Base-by-base conservation (phyloP, 306 rosid genomes). In the Myrica gale region DNA sequence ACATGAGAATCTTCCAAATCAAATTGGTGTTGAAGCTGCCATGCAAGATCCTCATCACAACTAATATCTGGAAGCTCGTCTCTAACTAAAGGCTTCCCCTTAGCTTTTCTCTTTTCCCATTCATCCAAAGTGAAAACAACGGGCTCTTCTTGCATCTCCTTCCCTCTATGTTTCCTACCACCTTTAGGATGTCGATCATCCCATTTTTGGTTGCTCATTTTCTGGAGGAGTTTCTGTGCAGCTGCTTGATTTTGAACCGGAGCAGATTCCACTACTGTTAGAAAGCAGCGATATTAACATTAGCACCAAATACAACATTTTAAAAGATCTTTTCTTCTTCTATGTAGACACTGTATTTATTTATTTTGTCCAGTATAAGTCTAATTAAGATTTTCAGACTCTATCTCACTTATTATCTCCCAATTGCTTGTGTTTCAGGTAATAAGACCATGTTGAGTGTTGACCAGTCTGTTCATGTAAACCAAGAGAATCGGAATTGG, bases 211-310 rank as follows among this genome's bases (percentile, higher is more conserved):
- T 85, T 78, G 70, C 84, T 88, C 87, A 88, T 75, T 83, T 86
- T 95, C 84, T 90, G 90, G 72, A 88, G 98, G 66, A 92, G 87
- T 43, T 95, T 95, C 78, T 95, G 98, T 37, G 98, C 82, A 61
- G 98, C 96, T 42, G 97, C 97, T 85, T 95, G 97, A 78, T 95
- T 95, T 84, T 92, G 97, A 57, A 95, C 82, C 32, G 97, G 97
- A 78, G 82, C 87, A 74, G 76, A 85, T 82, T 95, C 98, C 70
- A 85, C 92, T 46, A 79, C 98, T 95, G 84, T 73, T 71, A 9
- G 52, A 50, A 41, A 68, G 51, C 75, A 66, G 70, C 74, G 60
- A 39, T 42, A 76, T 68, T 45, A 50, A 52, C 61, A 72, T 76
- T 45, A 65, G 78, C 47, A 37, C 26, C 45, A 43, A 19, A 41